phyloP scores from a whole-genome alignment of 176 grass and related monocot species.

The Triticum urartu region DNA sequence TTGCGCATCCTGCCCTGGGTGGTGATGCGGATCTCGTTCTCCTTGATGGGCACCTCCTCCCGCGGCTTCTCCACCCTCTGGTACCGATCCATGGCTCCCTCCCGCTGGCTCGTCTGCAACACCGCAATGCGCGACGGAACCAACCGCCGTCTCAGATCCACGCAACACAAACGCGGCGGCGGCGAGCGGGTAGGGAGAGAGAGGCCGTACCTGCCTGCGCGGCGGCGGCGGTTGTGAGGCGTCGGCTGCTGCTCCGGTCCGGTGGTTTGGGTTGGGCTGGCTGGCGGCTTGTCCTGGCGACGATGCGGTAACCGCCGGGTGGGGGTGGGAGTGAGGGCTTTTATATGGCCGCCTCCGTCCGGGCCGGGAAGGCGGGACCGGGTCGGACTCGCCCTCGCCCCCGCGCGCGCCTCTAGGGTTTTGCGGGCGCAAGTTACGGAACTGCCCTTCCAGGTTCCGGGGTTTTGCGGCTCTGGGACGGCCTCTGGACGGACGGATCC shows the following conservation, averaged over 20 bases:
- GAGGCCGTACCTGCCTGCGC: not conserved
- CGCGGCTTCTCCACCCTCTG: conserved; percentile 91
- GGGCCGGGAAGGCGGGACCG: conserved; percentile 29
- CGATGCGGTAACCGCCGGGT: conserved; percentile 22
- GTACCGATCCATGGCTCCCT: conserved; percentile 82
- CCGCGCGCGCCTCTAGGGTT: conserved; percentile 50
- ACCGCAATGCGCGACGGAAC: not conserved
- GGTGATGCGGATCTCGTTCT: conserved; percentile 97
- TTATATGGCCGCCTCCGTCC: conserved; percentile 49
- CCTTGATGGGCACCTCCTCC: conserved; percentile 97
- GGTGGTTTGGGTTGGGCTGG: not conserved
- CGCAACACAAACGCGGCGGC: not conserved
- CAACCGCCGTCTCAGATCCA: conserved; percentile 24
- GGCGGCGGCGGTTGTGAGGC: not conserved
- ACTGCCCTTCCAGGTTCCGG: conserved; percentile 6
- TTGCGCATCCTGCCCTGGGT: conserved; percentile 98
- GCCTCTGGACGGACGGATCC: conserved; percentile 23
- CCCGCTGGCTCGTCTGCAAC: not conserved
- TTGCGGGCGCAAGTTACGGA: conserved; percentile 37
- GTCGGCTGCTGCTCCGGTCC: not conserved
- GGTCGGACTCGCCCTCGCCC: conserved; percentile 21
- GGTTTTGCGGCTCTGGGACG: not conserved
- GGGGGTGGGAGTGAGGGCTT: conserved; percentile 1
- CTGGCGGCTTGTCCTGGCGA: conserved; percentile 16
- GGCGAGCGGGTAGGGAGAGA: too few relatives aligned